These are phyloP conservation scores for Thelonectria olida DNA, from an alignment of 2,329 filamentous ascomycete species.

Conservation along the genomic window DNA sequence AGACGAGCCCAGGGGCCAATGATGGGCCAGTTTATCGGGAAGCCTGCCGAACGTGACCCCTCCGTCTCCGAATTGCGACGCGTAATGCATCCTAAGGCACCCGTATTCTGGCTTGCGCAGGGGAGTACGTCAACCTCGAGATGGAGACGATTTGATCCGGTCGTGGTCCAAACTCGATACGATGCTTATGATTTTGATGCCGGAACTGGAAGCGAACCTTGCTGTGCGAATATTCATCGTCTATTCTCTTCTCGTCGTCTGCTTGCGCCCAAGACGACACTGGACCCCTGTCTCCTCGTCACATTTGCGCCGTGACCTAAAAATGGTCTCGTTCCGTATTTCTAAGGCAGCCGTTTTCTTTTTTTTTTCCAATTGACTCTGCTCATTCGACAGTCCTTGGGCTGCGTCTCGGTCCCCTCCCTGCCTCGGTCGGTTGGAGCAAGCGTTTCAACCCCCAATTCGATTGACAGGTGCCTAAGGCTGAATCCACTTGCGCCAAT, in stretches of 20 bases:
- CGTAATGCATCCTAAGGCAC: conserved; percentile 37
- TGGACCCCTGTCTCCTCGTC: neutral
- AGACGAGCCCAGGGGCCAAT: conserved; percentile 34
- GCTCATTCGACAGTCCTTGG: conserved; percentile 10
- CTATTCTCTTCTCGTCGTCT: too few relatives aligned
- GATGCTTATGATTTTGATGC: conserved; percentile 5
- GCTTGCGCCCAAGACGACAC: too few relatives aligned
- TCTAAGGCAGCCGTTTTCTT: conserved; percentile 14
- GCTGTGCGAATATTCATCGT: too few relatives aligned
- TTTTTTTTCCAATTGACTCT: neutral
- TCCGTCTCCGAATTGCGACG: conserved; percentile 32
- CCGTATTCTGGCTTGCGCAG: conserved; percentile 35
- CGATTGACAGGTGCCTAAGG: neutral
- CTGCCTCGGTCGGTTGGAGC: too few relatives aligned
- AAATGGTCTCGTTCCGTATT: neutral
- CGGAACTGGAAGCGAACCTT: too few relatives aligned
- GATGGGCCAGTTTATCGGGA: conserved; percentile 35
- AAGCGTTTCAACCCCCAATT: neutral
- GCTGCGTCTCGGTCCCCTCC: neutral
- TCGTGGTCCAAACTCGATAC: conserved; percentile 1
- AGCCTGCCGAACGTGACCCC: conserved; percentile 37
- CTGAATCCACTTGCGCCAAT: neutral
- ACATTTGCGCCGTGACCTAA: conserved; percentile 7
- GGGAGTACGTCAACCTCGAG: conserved; percentile 35
- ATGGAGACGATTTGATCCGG: neutral